A percentile compares a stretch with the other conserved stretches of the same genome.
Evolutionary conservation across 2,329 filamentous ascomycete genomes (phyloP).

Genomic region (Pseudofabraea citricarpa): DNA sequence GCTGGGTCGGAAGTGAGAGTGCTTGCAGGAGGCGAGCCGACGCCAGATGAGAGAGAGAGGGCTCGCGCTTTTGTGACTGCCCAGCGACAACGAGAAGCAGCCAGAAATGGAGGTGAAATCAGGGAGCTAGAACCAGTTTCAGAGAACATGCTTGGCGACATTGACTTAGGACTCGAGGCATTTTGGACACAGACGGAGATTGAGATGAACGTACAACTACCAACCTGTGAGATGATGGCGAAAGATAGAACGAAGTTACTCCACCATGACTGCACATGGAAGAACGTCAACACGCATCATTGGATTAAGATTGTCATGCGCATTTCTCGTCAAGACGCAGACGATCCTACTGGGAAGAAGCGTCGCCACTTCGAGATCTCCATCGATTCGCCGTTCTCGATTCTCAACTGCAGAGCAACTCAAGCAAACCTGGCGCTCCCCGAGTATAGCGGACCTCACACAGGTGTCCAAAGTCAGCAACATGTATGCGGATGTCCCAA

Average conservation of each 20-base stretch:
- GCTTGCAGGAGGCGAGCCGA: slow-evolving; percentile 60
- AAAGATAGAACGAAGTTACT: slow-evolving; percentile 54
- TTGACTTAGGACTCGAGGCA: slow-evolving; percentile 46
- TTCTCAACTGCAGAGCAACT: slow-evolving; percentile 68
- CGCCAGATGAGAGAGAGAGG: slow-evolving; percentile 37
- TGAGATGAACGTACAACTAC: slow-evolving; percentile 70
- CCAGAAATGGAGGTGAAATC: slow-evolving; percentile 44
- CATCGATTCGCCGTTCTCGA: slow-evolving; percentile 72
- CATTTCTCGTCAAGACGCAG: slow-evolving; percentile 61
- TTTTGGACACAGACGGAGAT: slow-evolving; percentile 65
- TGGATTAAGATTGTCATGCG: slow-evolving; percentile 80
- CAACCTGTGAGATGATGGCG: slow-evolving; percentile 64
- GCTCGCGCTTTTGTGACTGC: slow-evolving; percentile 27
- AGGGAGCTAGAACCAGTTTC: slow-evolving; percentile 26
- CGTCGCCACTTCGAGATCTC: slow-evolving; percentile 73
- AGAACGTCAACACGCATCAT: slow-evolving; percentile 70
- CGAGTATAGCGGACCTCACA: slow-evolving; percentile 56
- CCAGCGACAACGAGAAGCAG: slow-evolving; percentile 42
- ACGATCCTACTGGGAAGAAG: slow-evolving; percentile 51
- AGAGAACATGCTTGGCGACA: slow-evolving; percentile 61
- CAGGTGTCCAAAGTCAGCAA: slow-evolving; percentile 31
- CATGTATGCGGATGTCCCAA: slow-evolving; percentile 60
- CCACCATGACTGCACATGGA: slow-evolving; percentile 69
- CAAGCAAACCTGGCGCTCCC: slow-evolving; percentile 67
- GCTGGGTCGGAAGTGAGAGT: slow-evolving; percentile 62